Evolutionary conservation across 2,329 filamentous ascomycete species (phyloP).

Genomic region (Paraconiothyrium sp.): DNA sequence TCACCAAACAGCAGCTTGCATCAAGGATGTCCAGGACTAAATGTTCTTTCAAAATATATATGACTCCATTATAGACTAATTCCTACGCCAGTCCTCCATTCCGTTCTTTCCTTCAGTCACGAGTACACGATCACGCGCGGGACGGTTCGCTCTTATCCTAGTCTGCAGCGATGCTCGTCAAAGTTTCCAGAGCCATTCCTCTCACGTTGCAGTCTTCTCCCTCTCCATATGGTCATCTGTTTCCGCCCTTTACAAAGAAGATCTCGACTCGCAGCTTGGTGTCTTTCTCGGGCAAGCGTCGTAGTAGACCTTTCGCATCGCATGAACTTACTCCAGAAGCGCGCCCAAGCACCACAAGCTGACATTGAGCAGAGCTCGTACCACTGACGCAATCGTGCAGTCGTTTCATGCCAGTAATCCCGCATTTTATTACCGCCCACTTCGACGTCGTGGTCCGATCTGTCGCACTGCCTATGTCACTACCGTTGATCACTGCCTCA

Average conservation of each 20-base stretch:
- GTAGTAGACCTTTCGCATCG: neutral
- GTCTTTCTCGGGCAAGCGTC: neutral
- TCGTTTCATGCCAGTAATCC: constrained; percentile 5
- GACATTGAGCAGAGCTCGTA: neutral
- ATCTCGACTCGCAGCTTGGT: no score
- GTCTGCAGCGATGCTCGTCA: neutral
- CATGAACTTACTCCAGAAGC: neutral
- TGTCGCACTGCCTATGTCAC: neutral
- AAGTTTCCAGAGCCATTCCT: neutral
- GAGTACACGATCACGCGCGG: neutral
- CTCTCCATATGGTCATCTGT: no score
- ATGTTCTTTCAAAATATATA: neutral
- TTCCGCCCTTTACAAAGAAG: no score
- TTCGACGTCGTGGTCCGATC: neutral
- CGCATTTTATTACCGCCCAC: neutral
- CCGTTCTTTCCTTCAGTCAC: neutral
- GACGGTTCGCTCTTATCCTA: neutral
- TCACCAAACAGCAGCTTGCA: no score
- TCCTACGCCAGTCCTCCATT: neutral
- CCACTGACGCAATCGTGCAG: neutral
- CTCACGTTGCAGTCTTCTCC: neutral
- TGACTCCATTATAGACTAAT: neutral
- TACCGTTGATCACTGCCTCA: neutral
- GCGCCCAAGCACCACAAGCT: neutral
- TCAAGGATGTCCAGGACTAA: neutral